Conservation (phyloP, 2,329 filamentous ascomycete species). For the Microcyclospora tardicrescens region DNA sequence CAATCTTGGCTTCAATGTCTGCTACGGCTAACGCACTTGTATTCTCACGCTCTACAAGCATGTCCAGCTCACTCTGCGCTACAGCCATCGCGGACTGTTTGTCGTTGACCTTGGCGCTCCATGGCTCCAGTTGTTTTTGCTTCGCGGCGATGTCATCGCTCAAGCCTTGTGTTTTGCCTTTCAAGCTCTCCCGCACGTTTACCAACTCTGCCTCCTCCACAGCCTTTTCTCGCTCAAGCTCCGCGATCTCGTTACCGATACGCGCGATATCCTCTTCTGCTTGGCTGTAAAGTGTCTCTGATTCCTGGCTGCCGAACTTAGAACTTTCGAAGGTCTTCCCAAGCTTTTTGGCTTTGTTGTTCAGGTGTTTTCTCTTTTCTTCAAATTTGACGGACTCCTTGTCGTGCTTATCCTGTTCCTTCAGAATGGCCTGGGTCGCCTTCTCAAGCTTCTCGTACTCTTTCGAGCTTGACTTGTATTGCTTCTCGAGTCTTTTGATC, state of each 20-base stretch:
- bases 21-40: conserved; percentile 72
- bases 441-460: conserved; percentile 76
- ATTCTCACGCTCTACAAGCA: conserved; percentile 78
- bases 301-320: conserved; percentile 60
- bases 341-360: conserved; percentile 84
- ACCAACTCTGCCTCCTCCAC: conserved; percentile 70
- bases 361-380: conserved; percentile 90
- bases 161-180: conserved; percentile 89
- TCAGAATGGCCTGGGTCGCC: conserved; percentile 61
- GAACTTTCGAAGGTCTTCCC: conserved; percentile 75
- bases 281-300: conserved; percentile 64
- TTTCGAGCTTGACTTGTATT: conserved; percentile 69
- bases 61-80: conserved; percentile 85
- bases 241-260: conserved; percentile 58
- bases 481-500: conserved; percentile 79
- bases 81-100: conserved; percentile 91
- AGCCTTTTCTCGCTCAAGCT: conserved; percentile 64
- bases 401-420: conserved; percentile 85
- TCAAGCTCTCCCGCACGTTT: conserved; percentile 72
- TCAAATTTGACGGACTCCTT: conserved; percentile 96
- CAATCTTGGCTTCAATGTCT: conserved; percentile 70
- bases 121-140: conserved; percentile 89
- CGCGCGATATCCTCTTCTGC: conserved; percentile 67
- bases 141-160: conserved; percentile 86
- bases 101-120: conserved; percentile 93